Evolutionary conservation across 805 yeast genomes (phyloP), one percentile per base, ranked within the genome.

Genomic region (Wickerhamomyces alni): DNA sequence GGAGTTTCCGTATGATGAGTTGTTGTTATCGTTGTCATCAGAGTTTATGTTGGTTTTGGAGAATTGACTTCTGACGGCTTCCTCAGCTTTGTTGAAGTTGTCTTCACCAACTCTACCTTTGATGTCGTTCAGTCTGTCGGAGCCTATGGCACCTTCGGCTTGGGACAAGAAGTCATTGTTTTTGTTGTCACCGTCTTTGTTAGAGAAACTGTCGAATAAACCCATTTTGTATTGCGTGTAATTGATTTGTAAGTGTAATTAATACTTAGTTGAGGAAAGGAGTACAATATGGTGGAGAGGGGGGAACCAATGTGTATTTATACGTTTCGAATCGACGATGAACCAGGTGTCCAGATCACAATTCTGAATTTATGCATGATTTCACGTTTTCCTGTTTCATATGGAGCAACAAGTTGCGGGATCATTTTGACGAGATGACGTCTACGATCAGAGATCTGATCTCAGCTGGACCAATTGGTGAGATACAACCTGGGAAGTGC

Each of bases 201-300:
- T 47, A 32, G 45, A 42, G 31, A 63, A 57, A 37, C 53, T 57
- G 46, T 69, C 73, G 48, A 70, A 65, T 39, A 69, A 55, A 42
- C 74, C 74, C 72, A 67, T 67, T 46, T 27, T 53, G 42, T 30
- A 55, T 17, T 30, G 29, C 12, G 6, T 26, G 29, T 26, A 12
- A n/a, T 26, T 26, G 13, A n/a, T 26, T 7, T 26, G 28, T 26
- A 26, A 26, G 12, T 26, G 13, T 9, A 26, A 11, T 24, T 24
- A 24, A n/a, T 26, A 13, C n/a, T 10, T 26, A 11, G 8, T 5
- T 6, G 28, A 26, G 13, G 12, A 11, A 11, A 26, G 6, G 12
- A 26, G 28, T 6, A 26, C 8, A 26, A 26, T 10, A 13, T 5
- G 28, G 28, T 26, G 8, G 13, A 26, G 6, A 11, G n/a, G n/a